Evolutionary conservation across 257 asterid genomes (phyloP).

Genomic region (Penstemon eatonii): DNA sequence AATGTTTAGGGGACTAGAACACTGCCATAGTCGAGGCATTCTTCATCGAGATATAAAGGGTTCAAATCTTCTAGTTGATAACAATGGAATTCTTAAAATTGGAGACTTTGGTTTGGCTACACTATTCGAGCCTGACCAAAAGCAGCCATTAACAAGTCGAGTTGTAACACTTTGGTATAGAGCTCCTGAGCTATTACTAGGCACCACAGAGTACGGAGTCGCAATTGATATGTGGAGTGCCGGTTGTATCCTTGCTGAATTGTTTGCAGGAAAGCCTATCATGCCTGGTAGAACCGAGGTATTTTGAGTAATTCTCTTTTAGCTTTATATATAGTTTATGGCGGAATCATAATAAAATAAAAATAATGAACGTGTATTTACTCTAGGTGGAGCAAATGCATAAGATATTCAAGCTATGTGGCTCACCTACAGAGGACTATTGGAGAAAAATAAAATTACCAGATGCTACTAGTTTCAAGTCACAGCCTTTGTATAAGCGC

Average conservation of each 20-base stretch:
- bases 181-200: slow-evolving; percentile 91
- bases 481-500: slow-evolving; percentile 63
- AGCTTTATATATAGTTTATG: neutral
- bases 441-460: slow-evolving; percentile 74
- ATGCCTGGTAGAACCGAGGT: slow-evolving; percentile 99
- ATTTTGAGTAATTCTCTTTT: neutral
- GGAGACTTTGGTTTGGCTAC: slow-evolving; percentile 91
- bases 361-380: slow-evolving; percentile 4
- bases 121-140: slow-evolving; percentile 48
- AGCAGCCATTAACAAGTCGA: slow-evolving; percentile 77
- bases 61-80: slow-evolving; percentile 75
- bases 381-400: slow-evolving; percentile 93
- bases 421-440: slow-evolving; percentile 79
- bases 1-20: slow-evolving; percentile 71
- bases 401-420: slow-evolving; percentile 92
- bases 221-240: slow-evolving; percentile 92
- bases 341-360: neutral
- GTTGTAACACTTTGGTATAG: slow-evolving; percentile 97
- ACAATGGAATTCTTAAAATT: slow-evolving; percentile 66
- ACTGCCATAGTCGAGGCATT: slow-evolving; percentile 77
- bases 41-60: slow-evolving; percentile 96
- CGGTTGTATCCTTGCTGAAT: slow-evolving; percentile 91
- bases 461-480: slow-evolving; percentile 75
- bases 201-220: slow-evolving; percentile 75
- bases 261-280: slow-evolving; percentile 77